phyloP scores from a whole-genome alignment of 2,329 filamentous ascomycete genomes.

The Penicillium sclerotiorum region DNA sequence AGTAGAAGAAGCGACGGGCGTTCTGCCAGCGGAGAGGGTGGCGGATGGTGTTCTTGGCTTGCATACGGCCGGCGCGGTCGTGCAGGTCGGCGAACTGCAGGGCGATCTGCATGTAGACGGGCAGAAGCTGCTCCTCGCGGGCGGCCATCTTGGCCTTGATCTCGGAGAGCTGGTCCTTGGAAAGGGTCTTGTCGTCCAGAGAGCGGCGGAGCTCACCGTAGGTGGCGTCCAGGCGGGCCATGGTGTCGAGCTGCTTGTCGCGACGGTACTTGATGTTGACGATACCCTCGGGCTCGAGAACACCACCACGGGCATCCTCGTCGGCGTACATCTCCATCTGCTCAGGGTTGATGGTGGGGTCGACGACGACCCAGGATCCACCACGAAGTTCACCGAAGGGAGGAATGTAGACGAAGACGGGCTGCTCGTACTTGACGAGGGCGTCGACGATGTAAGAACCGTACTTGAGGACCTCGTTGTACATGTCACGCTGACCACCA shows the following conservation, averaged over 20 bases:
- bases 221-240: slow-evolving; percentile 85
- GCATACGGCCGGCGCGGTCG: slow-evolving; percentile 95
- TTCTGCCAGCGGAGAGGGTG: slow-evolving; percentile 82
- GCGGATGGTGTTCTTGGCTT: slow-evolving; percentile 94
- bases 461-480: slow-evolving; percentile 99
- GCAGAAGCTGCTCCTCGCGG: slow-evolving; percentile 85
- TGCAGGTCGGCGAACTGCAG: slow-evolving; percentile 96
- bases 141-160: slow-evolving; percentile 82
- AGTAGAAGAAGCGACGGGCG: slow-evolving; percentile 98
- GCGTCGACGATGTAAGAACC: slow-evolving; percentile 99
- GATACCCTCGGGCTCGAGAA: slow-evolving; percentile 96
- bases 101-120: slow-evolving; percentile 93
- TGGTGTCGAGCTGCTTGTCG: slow-evolving; percentile 95
- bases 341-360: slow-evolving; percentile 95
- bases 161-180: slow-evolving; percentile 71
- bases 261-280: slow-evolving; percentile 98
- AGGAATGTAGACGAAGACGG: slow-evolving; percentile 98
- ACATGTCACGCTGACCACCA: slow-evolving; percentile 99
- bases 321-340: slow-evolving; percentile 99
- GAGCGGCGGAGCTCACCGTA: slow-evolving; percentile 85
- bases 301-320: slow-evolving; percentile 90
- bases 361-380: slow-evolving; percentile 98
- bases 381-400: slow-evolving; percentile 95
- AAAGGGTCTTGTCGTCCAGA: slow-evolving; percentile 67
- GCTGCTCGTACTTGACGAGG: slow-evolving; percentile 97